Conservation (phyloP, 352 stramenopile species). For the Pythium aquatile region DNA sequence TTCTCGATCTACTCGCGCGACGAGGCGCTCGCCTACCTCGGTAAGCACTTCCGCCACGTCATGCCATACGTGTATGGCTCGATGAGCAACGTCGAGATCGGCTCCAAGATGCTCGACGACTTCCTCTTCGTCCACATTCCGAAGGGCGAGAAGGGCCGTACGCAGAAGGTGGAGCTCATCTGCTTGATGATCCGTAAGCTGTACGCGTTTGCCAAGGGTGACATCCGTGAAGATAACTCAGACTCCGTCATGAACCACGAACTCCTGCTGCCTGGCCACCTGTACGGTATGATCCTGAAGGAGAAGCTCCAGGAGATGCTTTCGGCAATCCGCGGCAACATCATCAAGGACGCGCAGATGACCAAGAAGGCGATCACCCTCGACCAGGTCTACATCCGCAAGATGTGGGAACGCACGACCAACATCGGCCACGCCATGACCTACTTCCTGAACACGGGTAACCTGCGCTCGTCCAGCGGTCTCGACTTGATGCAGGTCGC, state of each 20-base stretch:
- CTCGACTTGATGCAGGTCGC: constrained; percentile 97
- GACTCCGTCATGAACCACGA: constrained; percentile 99
- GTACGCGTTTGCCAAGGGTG: constrained; percentile 95
- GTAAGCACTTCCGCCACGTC: constrained; percentile 94
- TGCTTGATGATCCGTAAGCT: constrained; percentile 98
- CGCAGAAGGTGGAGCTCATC: constrained; percentile 93
- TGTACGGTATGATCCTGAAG: constrained; percentile 97
- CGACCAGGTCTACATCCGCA: constrained; percentile 91
- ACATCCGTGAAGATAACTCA: constrained; percentile 96
- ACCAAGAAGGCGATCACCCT: constrained; percentile 64
- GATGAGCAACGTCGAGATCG: constrained; percentile 90
- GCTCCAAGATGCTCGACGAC: constrained; percentile 88
- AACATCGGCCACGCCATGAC: constrained; percentile 94
- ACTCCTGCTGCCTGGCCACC: constrained; percentile 93
- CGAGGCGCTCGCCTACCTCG: constrained; percentile 93
- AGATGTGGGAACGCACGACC: constrained; percentile 89
- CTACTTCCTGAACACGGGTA: constrained; percentile 99
- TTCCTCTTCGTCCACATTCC: constrained; percentile 97
- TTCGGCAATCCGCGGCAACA: constrained; percentile 57
- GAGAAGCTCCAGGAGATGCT: constrained; percentile 98
- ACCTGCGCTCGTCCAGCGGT: constrained; percentile 95
- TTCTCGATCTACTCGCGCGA: constrained; percentile 89
- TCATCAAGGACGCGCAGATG: constrained; percentile 70
- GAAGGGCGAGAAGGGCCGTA: constrained; percentile 83
- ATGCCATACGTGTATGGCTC: constrained; percentile 83